Conservation (phyloP, 352 stramenopile genomes). For the Globisporangium radiosum region DNA sequence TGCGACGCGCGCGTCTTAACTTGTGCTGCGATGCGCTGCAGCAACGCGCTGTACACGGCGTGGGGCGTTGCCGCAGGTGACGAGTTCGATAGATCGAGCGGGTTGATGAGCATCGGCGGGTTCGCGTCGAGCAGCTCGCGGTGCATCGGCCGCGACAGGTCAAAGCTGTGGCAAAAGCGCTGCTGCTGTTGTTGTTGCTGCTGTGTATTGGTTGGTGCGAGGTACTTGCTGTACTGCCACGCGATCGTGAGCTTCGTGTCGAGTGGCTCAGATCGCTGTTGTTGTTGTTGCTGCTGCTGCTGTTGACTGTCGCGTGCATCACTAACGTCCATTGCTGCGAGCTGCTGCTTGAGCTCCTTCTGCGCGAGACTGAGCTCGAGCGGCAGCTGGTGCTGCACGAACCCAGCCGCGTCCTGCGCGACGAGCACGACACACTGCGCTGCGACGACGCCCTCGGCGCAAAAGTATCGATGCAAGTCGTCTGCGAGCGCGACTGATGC, state of each 20-base stretch:
- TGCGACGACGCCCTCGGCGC: conserved; percentile 43
- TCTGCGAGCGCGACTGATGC: conserved; percentile 27
- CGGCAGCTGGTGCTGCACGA: conserved; percentile 35
- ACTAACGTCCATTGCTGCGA: conserved; percentile 12
- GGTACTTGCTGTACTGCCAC: conserved; percentile 76
- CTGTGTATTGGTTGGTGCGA: conserved; percentile 2
- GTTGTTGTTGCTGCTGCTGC: not conserved
- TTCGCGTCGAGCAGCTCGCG: conserved; percentile 38
- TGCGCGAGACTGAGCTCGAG: conserved; percentile 64
- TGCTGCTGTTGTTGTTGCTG: conserved; percentile 9
- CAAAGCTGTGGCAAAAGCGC: conserved; percentile 72
- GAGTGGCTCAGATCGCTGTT: conserved; percentile 3
- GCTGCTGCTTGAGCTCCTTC: conserved; percentile 54
- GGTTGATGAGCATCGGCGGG: conserved; percentile 25
- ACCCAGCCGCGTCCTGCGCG: conserved; percentile 28
- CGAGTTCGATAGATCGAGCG: not conserved
- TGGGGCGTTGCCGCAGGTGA: not conserved
- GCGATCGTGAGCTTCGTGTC: conserved; percentile 44
- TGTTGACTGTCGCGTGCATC: not conserved
- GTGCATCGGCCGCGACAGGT: conserved; percentile 58
- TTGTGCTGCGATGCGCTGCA: conserved; percentile 17
- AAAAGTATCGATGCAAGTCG: conserved; percentile 63
- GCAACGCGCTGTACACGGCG: conserved; percentile 24
- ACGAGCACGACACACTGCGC: conserved; percentile 31
- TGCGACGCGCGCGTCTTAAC: conserved; percentile 2